Evolutionary conservation across 306 rosid species (phyloP).

Genomic region (Vicia sativa): DNA sequence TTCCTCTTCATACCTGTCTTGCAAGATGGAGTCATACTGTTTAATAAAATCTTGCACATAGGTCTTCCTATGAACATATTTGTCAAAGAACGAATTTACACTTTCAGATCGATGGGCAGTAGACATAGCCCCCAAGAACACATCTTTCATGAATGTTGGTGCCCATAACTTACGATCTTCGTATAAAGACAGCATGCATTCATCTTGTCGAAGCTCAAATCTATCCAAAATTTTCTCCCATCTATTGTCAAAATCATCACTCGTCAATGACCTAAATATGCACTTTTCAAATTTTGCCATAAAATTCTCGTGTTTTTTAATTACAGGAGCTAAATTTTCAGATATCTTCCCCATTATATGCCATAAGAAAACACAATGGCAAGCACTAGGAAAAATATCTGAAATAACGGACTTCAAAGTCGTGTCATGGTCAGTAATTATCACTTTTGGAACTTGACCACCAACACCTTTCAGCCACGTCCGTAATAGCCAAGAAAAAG

Average conservation of each 20-base stretch:
- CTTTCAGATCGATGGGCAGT: constrained; percentile 86
- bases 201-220: constrained; percentile 82
- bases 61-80: constrained; percentile 92
- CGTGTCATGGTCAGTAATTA: constrained; percentile 83
- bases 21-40: constrained; percentile 81
- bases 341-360: constrained; percentile 84
- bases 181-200: constrained; percentile 69
- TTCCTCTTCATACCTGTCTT: constrained; percentile 98
- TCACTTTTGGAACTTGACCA: constrained; percentile 82
- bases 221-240: constrained; percentile 79
- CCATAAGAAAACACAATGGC: constrained; percentile 79
- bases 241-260: constrained; percentile 86
- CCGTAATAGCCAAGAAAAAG: constrained; percentile 77
- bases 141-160: constrained; percentile 75
- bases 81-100: constrained; percentile 89
- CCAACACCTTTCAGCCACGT: constrained; percentile 93
- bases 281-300: constrained; percentile 87
- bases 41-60: constrained; percentile 81
- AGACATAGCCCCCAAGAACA: constrained; percentile 89
- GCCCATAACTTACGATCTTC: constrained; percentile 90
- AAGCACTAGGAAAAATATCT: constrained; percentile 69
- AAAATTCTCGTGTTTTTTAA: constrained; percentile 73
- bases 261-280: constrained; percentile 75
- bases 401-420: constrained; percentile 69
- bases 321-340: constrained; percentile 77